Base-by-base conservation (phyloP, 2,329 filamentous ascomycete genomes). In the Cyphellophora attinorum region DNA sequence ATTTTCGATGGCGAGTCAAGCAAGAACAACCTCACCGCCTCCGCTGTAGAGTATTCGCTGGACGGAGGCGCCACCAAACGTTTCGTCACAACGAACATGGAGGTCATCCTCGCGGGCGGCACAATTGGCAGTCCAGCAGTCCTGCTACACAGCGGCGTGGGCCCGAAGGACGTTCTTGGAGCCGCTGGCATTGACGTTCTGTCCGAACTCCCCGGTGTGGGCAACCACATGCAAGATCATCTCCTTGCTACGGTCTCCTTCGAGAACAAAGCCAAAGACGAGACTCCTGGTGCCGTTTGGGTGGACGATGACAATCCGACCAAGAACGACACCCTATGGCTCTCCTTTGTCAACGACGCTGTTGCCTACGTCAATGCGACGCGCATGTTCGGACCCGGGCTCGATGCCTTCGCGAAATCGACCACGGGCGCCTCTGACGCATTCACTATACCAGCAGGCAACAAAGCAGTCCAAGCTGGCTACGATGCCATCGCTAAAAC, bases 71-170 rank as follows among this genome's bases (percentile, higher is more conserved):
- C 38, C 4, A 54, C 47, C 2, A 55, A 42, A 6, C 31, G 41
- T 27, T 54, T 52, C 27, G 64, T 59, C 25, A 51, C 48, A 10
- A 65, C 66, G 3, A 61, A 56, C 11, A 57, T 56, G 29, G 65
- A 69, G 45, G 59, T 68, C 25, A 64, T 69, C 38, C 40, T 68
- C 21, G 54, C 62, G 3, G 65, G 53, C 8, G 76, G 76, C 11
- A 67, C 72, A 1, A 79, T 73, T 54, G 76, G 80, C 56, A 70
- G 70, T 3, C 75, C 76, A 5, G 76, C 81, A 51, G 56, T 82
- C 3, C 68, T 82, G 10, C 72, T 78, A 55, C 66, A 80, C 4
- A 72, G 65, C 35, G 78, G 78, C 15, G 65, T 81, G 19, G 77
- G 78, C 0, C 74, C 75, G 0, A 50, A 56, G n/a, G 52, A 59